A percentile compares a stretch with the other conserved stretches of the same genome.
Evolutionary conservation across 352 stramenopile species (phyloP).

Genomic region (Globisporangium recalcitrans): DNA sequence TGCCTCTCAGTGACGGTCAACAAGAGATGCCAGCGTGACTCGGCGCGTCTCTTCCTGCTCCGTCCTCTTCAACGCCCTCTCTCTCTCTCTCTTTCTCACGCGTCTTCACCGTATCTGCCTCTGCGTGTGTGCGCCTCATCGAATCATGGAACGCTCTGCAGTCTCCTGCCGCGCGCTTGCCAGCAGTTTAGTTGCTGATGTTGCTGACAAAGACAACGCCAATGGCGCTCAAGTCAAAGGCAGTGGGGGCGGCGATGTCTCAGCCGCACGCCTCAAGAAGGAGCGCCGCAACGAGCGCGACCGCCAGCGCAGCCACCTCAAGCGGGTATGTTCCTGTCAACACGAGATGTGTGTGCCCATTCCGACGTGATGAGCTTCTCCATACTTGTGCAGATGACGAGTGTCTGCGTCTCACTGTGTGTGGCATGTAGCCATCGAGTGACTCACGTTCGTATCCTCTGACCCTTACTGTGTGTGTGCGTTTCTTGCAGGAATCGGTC

Average conservation of each 20-base stretch:
- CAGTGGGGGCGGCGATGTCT: background rate
- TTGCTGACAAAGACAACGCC: no score
- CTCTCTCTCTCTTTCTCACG: background rate
- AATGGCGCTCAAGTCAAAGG: no score
- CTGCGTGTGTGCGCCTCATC: background rate
- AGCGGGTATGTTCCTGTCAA: conserved; percentile 36
- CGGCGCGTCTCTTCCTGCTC: background rate
- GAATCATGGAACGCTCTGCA: background rate
- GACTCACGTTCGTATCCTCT: background rate
- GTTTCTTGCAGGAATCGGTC: conserved; percentile 33
- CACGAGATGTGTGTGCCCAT: no score
- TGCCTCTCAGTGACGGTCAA: conserved; percentile 15
- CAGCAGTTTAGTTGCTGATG: background rate
- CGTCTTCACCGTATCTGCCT: background rate
- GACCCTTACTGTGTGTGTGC: background rate
- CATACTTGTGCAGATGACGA: no score
- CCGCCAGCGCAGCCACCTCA: conserved; percentile 45
- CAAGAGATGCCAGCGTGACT: conserved; percentile 22
- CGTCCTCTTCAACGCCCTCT: background rate
- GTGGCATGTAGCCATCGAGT: background rate
- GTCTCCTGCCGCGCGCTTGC: background rate
- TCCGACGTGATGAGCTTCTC: background rate
- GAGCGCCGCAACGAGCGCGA: conserved; percentile 54
- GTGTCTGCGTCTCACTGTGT: no score
- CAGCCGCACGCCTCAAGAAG: conserved; percentile 24